Evolutionary conservation across 345 rosid genomes (phyloP).

Genomic region (Microcos paniculata): DNA sequence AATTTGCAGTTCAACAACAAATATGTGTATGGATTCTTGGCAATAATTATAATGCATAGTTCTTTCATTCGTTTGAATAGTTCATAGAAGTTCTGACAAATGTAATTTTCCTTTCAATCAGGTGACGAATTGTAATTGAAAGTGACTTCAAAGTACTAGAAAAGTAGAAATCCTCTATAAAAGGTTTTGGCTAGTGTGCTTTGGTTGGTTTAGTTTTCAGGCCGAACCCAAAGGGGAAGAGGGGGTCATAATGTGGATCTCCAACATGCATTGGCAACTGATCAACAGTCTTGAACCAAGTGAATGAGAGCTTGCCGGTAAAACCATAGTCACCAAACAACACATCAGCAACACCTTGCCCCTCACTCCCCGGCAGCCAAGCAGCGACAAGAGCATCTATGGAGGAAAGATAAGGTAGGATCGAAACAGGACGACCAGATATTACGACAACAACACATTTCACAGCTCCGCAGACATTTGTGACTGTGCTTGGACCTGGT

Average conservation of each 20-base stretch:
- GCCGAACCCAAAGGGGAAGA: constrained; percentile 65
- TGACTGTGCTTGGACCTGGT: constrained; percentile 36
- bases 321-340: constrained; percentile 50
- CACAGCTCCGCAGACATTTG: constrained; percentile 39
- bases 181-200: not conserved
- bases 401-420: constrained; percentile 30
- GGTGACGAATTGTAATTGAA: not conserved
- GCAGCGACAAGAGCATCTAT: constrained; percentile 50
- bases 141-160: not conserved
- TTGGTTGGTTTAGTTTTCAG: constrained; percentile 28
- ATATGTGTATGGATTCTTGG: too few species aligned
- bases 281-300: constrained; percentile 71
- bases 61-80: too few species aligned
- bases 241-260: constrained; percentile 57
- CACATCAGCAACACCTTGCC: constrained; percentile 55
- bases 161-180: not conserved
- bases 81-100: not conserved
- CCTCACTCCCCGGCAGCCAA: constrained; percentile 59
- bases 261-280: constrained; percentile 75
- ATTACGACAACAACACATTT: constrained; percentile 42
- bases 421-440: constrained; percentile 52
- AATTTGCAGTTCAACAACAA: too few species aligned
- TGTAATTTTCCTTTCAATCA: too few species aligned
- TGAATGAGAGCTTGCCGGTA: constrained; percentile 50
- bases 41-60: too few species aligned